A percentile compares a stretch with the other conserved stretches of the same genome.
Evolutionary conservation across 805 yeast genomes (phyloP).

Genomic region (Lipomyces lipofer): DNA sequence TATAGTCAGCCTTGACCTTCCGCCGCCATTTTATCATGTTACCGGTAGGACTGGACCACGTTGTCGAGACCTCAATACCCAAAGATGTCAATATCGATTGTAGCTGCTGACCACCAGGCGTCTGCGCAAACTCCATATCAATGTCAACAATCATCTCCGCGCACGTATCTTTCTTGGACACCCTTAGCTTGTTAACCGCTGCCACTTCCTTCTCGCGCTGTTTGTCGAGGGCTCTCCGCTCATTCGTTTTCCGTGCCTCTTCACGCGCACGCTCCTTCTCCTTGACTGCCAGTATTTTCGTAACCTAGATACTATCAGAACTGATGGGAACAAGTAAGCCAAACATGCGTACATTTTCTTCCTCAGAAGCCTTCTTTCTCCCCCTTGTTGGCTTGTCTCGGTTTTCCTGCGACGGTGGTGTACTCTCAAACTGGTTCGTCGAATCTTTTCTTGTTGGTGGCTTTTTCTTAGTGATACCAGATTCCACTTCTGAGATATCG

Average conservation of each 20-base stretch:
- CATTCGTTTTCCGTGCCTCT: slow-evolving; percentile 15
- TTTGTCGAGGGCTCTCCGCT: slow-evolving; percentile 14
- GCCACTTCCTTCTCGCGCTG: slow-evolving; percentile 19
- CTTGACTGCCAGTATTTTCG: background rate
- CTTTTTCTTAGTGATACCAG: no score
- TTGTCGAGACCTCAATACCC: slow-evolving; percentile 7
- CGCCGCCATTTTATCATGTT: slow-evolving; percentile 29
- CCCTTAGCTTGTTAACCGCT: slow-evolving; percentile 20
- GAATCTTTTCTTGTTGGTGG: background rate
- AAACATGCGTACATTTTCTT: background rate
- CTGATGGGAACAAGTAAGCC: no score
- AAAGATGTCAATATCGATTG: background rate
- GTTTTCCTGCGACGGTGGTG: background rate
- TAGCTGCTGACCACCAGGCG: slow-evolving; percentile 16
- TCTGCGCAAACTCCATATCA: slow-evolving; percentile 15
- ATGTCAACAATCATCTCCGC: slow-evolving; percentile 31
- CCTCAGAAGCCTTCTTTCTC: background rate
- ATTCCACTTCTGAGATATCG: no score
- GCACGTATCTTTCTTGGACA: slow-evolving; percentile 13
- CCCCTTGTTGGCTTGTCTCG: no score
- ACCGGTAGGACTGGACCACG: slow-evolving; percentile 19
- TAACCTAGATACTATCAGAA: background rate
- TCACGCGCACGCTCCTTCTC: slow-evolving; percentile 9
- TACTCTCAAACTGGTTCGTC: background rate
- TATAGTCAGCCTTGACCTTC: slow-evolving; percentile 19